Evolutionary conservation across 179 eudicot species (phyloP).

Genomic region (Drosera spatulata): DNA sequence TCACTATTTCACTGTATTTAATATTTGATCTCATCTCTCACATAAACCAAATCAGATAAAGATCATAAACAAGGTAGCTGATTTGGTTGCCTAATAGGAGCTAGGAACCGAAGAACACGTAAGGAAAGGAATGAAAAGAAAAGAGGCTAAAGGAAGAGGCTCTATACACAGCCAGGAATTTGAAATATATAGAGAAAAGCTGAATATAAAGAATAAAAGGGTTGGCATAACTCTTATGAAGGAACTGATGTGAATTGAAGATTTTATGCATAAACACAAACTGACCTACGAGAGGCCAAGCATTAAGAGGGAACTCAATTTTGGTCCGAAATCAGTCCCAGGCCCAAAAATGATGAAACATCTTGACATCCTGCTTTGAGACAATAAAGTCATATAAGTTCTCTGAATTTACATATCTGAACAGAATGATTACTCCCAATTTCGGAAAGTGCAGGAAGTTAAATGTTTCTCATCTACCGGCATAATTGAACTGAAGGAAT

Average conservation of each 20-base stretch:
- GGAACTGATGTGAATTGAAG: conserved; percentile 29
- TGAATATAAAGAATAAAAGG: conserved; percentile 24
- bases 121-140: no score
- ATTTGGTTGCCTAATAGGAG: no score
- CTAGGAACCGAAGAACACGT: no score
- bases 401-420: conserved; percentile 26
- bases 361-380: conserved; percentile 84
- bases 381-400: conserved; percentile 68
- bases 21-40: no score
- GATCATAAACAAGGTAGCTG: no score
- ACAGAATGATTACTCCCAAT: conserved; percentile 26
- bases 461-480: conserved; percentile 27
- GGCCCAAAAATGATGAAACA: conserved; percentile 85
- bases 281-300: conserved; percentile 85
- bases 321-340: conserved; percentile 92
- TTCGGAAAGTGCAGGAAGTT: conserved; percentile 39
- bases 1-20: no score
- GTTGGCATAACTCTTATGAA: conserved; percentile 15
- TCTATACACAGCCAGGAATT: no score
- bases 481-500: conserved; percentile 15
- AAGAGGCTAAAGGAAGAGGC: no score
- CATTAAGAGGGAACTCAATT: conserved; percentile 58
- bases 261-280: conserved; percentile 35
- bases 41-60: no score
- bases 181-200: conserved; percentile 6